These are phyloP conservation scores for Coemansia sp. DNA, from an alignment of 192 early-diverging fungal genomes.

Conservation along the genomic window DNA sequence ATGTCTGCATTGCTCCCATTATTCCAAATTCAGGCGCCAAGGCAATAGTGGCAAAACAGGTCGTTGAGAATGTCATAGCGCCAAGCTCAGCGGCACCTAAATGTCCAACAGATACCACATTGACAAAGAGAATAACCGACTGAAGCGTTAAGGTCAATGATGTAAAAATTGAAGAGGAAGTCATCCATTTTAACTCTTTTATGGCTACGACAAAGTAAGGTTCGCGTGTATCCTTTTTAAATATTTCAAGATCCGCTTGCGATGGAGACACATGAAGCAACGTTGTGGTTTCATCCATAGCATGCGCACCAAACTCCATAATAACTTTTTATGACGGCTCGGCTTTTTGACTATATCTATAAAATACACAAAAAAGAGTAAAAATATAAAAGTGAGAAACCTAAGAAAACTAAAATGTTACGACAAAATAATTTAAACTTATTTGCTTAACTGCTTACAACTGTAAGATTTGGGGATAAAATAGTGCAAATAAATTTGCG, in stretches of 20 bases:
- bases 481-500: not conserved
- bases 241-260: slow-evolving; percentile 28
- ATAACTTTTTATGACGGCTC: not conserved
- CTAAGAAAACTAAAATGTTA: not conserved
- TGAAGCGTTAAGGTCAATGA: slow-evolving; percentile 53
- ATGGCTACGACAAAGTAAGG: slow-evolving; percentile 21
- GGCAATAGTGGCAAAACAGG: slow-evolving; percentile 43
- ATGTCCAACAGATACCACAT: slow-evolving; percentile 24
- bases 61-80: slow-evolving; percentile 63
- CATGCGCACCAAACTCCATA: not conserved
- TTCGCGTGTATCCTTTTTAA: slow-evolving; percentile 31
- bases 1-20: slow-evolving; percentile 64
- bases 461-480: not conserved
- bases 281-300: not conserved
- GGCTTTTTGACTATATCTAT: not conserved
- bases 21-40: slow-evolving; percentile 61
- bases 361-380: too few species aligned
- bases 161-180: slow-evolving; percentile 32
- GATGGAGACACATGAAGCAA: slow-evolving; percentile 7
- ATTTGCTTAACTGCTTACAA: not conserved
- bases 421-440: not conserved
- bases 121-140: slow-evolving; percentile 62
- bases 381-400: too few species aligned
- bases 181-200: slow-evolving; percentile 37
- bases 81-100: slow-evolving; percentile 60